These are phyloP conservation scores for Podila verticillata DNA, from an alignment of 192 early-diverging fungal genomes.

Conservation along the genomic window DNA sequence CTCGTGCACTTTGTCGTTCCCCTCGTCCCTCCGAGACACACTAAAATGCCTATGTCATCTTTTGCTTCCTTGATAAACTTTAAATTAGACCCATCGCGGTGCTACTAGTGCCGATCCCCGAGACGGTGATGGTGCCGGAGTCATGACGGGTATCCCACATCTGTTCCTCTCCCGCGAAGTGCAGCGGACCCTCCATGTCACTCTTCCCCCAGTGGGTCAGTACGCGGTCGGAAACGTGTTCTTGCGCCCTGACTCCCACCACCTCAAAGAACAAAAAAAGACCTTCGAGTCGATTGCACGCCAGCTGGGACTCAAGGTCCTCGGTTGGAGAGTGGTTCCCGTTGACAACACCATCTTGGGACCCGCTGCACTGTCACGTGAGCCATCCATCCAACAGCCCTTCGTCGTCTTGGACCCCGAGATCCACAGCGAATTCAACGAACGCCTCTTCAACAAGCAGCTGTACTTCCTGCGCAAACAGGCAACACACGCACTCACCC, in stretches of 20 bases:
- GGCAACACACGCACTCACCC: conserved; percentile 83
- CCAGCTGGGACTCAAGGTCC: conserved; percentile 74
- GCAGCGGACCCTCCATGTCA: conserved; percentile 61
- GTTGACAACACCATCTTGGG: conserved; percentile 88
- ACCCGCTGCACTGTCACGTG: conserved; percentile 85
- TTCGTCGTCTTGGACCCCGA: conserved; percentile 76
- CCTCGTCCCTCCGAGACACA: too few species aligned
- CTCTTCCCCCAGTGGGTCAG: conserved; percentile 77
- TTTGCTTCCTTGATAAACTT: too few species aligned
- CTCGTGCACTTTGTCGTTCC: background rate
- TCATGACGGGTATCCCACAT: conserved; percentile 97
- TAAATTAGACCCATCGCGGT: conserved; percentile 85
- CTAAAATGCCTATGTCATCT: background rate
- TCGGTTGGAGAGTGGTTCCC: conserved; percentile 93
- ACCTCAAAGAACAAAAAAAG: conserved; percentile 73
- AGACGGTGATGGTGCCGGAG: conserved; percentile 98
- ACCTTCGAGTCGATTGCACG: conserved; percentile 85
- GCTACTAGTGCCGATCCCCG: conserved; percentile 92
- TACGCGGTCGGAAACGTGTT: conserved; percentile 97
- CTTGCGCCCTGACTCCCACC: conserved; percentile 73
- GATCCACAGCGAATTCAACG: conserved; percentile 54
- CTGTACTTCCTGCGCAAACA: conserved; percentile 93
- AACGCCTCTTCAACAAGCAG: conserved; percentile 79
- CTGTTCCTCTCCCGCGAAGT: conserved; percentile 78
- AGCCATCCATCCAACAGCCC: conserved; percentile 94